These are phyloP conservation scores for Penicillium salamii DNA, from an alignment of 495 filamentous ascomycete genomes.

Conservation along the genomic window DNA sequence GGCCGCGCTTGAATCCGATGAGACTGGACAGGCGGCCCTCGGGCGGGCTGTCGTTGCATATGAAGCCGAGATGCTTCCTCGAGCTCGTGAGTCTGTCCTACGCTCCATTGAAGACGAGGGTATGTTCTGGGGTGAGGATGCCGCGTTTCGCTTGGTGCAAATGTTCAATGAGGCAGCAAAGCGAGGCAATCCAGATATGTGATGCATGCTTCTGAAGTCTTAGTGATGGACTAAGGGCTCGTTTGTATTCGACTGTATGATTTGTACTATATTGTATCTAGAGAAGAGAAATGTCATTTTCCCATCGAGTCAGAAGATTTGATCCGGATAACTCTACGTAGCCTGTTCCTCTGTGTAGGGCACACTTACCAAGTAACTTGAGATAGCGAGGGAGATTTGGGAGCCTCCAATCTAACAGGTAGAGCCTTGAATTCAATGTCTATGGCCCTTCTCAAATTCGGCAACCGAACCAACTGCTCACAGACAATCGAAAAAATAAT, in stretches of 20 bases:
- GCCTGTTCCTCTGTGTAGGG: no score
- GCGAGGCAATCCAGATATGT: neutral
- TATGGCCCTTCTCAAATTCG: neutral
- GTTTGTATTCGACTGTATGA: no score
- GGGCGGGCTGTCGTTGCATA: slow-evolving; percentile 15
- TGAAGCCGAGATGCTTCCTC: slow-evolving; percentile 18
- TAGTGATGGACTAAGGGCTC: no score
- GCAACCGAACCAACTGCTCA: neutral
- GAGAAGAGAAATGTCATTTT: no score
- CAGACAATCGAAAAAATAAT: slow-evolving; percentile 6
- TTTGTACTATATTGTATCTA: no score
- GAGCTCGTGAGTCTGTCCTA: slow-evolving; percentile 7
- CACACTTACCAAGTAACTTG: no score
- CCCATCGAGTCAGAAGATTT: no score
- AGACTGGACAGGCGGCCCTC: slow-evolving; percentile 1
- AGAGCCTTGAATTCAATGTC: neutral
- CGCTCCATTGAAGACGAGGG: slow-evolving; percentile 9
- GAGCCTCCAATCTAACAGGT: neutral
- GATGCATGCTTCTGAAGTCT: neutral
- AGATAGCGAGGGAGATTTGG: no score
- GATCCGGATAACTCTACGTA: no score
- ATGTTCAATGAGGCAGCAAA: neutral
- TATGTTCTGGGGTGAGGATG: slow-evolving; percentile 12
- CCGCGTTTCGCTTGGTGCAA: slow-evolving; percentile 10
- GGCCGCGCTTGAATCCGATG: neutral